Percentiles rank a stretch among this genome's conserved stretches.
Conservation (phyloP, 257 asterid genomes). For the Solanum corneliomulleri region DNA sequence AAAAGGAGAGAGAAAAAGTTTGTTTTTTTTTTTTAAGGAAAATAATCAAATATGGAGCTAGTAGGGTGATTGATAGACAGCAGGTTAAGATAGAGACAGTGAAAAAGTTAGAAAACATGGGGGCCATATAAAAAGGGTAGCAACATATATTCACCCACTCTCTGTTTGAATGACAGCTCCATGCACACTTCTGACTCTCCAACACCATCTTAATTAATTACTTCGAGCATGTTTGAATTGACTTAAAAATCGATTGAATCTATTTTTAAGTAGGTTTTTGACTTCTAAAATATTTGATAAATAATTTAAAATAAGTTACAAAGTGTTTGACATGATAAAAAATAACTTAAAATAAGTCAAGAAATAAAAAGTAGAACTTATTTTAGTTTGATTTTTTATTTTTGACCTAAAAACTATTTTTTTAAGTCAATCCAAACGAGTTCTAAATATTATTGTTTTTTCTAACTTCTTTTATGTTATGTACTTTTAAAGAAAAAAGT, state of each 20-base stretch:
- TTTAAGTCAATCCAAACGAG: too few species aligned
- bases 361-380: accelerated
- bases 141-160: conserved; percentile 8
- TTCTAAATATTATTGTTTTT: neutral
- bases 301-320: too few species aligned
- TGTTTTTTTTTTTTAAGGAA: conserved; percentile 9
- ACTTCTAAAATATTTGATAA: too few species aligned
- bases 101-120: conserved; percentile 26
- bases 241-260: accelerated
- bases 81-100: conserved; percentile 29
- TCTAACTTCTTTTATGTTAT: neutral
- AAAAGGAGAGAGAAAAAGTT: conserved; percentile 13
- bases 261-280: too few species aligned
- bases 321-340: too few species aligned
- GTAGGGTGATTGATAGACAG: conserved; percentile 11
- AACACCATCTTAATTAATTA: neutral
- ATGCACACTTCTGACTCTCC: neutral
- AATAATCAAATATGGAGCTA: conserved; percentile 3
- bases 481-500: neutral
- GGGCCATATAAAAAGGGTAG: conserved; percentile 1
- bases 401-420: too few species aligned
- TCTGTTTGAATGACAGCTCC: conserved; percentile 10
- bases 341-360: too few species aligned
- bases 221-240: neutral
- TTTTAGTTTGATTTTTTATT: too few species aligned